Conservation (phyloP, 768 basidiomycete species). For the Lanmaoa pseudosensibilis region DNA sequence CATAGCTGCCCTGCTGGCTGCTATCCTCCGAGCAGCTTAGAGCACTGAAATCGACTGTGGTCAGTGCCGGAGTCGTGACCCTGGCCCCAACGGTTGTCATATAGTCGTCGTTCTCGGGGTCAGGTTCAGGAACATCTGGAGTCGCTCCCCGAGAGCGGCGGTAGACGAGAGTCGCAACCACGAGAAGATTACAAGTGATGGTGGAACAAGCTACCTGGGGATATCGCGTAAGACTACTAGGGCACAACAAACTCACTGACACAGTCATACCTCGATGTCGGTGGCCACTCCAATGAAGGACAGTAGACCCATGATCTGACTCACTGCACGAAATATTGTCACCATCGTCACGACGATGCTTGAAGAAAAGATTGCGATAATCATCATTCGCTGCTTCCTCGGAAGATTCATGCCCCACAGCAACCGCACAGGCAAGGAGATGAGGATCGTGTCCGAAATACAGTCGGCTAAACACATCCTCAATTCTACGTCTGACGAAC, state of each 20-base stretch:
- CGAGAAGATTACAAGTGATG: constrained; percentile 25
- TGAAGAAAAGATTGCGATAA: constrained; percentile 13
- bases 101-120: constrained; percentile 9
- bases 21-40: neutral
- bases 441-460: constrained; percentile 19
- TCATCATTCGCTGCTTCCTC: constrained; percentile 15
- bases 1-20: neutral
- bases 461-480: constrained; percentile 21
- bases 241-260: neutral
- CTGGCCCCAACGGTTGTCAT: neutral
- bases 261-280: constrained; percentile 16
- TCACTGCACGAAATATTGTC: constrained; percentile 14
- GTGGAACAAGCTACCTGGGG: constrained; percentile 13
- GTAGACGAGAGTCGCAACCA: constrained; percentile 20
- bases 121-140: neutral
- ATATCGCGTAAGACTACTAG: neutral
- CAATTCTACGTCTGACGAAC: neutral
- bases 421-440: constrained; percentile 11
- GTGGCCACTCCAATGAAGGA: constrained; percentile 10
- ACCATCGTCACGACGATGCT: constrained; percentile 10
- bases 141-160: constrained; percentile 3
- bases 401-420: constrained; percentile 15
- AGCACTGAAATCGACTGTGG: constrained; percentile 12
- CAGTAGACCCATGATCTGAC: constrained; percentile 7
- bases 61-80: constrained; percentile 7